A percentile compares a stretch with the other conserved stretches of the same genome.
phyloP scores from a whole-genome alignment of 2,329 filamentous ascomycete species.

The Xylaria multiplex region DNA sequence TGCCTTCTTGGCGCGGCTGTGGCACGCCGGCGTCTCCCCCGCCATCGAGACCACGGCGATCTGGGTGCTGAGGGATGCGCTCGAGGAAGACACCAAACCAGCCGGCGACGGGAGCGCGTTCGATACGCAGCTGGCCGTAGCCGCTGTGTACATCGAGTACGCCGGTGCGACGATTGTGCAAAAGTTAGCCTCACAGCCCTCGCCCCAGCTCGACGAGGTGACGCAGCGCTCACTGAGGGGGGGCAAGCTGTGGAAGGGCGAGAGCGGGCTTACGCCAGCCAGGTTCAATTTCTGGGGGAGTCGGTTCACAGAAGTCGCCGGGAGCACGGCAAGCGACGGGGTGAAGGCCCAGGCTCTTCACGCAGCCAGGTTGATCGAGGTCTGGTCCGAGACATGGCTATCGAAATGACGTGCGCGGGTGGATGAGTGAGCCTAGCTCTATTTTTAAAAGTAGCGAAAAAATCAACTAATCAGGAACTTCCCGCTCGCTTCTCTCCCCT shows the following conservation, averaged over 20 bases:
- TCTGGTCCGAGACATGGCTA: constrained; percentile 38
- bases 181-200: constrained; percentile 33
- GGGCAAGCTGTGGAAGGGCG: constrained; percentile 41
- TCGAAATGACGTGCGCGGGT: constrained; percentile 7
- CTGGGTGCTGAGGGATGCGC: constrained; percentile 46
- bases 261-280: constrained; percentile 40
- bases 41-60: constrained; percentile 38
- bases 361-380: constrained; percentile 44
- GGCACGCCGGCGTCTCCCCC: constrained; percentile 39
- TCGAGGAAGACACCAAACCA: constrained; percentile 40
- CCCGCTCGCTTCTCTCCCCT: neutral
- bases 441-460: neutral
- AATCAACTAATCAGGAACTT: neutral
- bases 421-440: neutral
- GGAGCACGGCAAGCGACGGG: constrained; percentile 34
- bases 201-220: constrained; percentile 39
- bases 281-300: constrained; percentile 46
- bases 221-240: constrained; percentile 37
- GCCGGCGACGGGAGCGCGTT: constrained; percentile 5
- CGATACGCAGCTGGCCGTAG: constrained; percentile 40
- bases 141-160: constrained; percentile 46
- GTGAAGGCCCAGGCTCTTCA: constrained; percentile 40
- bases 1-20: constrained; percentile 45
- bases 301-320: constrained; percentile 42
- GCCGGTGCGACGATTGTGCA: constrained; percentile 42